A percentile compares a stretch with the other conserved stretches of the same genome.
Evolutionary conservation across 768 basidiomycete species (phyloP).

Genomic region (Mycena alexandri): DNA sequence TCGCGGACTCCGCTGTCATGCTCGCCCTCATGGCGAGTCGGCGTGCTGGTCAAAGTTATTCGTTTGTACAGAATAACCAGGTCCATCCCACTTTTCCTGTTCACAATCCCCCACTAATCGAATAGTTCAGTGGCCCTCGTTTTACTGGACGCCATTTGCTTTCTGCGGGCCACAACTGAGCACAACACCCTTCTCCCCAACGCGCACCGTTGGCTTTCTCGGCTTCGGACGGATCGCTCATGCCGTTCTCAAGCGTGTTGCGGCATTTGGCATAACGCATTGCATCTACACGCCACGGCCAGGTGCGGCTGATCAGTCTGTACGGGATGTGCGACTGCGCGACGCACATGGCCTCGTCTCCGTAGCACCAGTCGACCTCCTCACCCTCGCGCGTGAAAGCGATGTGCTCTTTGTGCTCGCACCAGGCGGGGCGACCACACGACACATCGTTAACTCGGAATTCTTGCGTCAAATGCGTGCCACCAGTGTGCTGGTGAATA

Average conservation of each 20-base stretch:
- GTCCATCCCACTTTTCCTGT: slow-evolving; percentile 52
- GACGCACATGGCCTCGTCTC: slow-evolving; percentile 48
- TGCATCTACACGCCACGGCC: slow-evolving; percentile 74
- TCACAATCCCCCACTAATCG: not conserved
- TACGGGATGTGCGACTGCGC: slow-evolving; percentile 51
- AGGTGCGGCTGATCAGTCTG: slow-evolving; percentile 52
- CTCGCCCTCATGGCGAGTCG: slow-evolving; percentile 93
- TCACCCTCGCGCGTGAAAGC: slow-evolving; percentile 77
- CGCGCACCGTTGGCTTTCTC: slow-evolving; percentile 87
- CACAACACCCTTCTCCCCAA: slow-evolving; percentile 60
- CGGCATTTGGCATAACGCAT: slow-evolving; percentile 84
- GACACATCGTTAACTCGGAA: slow-evolving; percentile 75
- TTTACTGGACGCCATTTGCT: slow-evolving; percentile 85
- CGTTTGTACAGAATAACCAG: slow-evolving; percentile 76
- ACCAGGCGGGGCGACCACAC: slow-evolving; percentile 79
- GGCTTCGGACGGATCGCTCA: slow-evolving; percentile 97
- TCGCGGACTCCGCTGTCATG: slow-evolving; percentile 93
- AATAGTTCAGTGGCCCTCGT: slow-evolving; percentile 78
- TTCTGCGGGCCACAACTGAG: slow-evolving; percentile 91
- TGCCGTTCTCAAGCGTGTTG: slow-evolving; percentile 80
- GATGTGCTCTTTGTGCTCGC: slow-evolving; percentile 91
- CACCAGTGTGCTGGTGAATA: slow-evolving; percentile 86
- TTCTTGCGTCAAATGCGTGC: slow-evolving; percentile 90
- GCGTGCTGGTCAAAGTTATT: slow-evolving; percentile 72
- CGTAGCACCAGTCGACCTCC: slow-evolving; percentile 71